Evolutionary conservation across 208 protist genomes (phyloP).

Genomic region (Crithidia mellificae): DNA sequence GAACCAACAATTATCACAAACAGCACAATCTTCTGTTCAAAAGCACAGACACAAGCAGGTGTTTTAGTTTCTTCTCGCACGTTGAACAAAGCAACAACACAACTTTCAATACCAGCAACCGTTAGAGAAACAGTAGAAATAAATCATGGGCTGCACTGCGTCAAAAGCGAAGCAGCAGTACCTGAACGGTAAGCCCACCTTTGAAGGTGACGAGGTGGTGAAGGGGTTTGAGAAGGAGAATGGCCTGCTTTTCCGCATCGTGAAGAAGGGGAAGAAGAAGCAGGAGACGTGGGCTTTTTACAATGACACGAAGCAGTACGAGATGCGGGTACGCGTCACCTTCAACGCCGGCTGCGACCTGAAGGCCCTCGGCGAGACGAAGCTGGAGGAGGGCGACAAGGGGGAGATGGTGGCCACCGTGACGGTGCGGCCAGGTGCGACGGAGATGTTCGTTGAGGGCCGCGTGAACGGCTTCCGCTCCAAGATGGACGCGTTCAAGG

Average conservation of each 20-base stretch:
- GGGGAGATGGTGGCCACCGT: constrained; percentile 53
- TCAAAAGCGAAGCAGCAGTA: constrained; percentile 29
- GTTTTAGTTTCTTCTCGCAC: no score
- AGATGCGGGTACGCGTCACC: constrained; percentile 71
- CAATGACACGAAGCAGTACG: constrained; percentile 78
- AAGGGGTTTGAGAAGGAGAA: constrained; percentile 81
- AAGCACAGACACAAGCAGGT: no score
- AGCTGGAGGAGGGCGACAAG: constrained; percentile 41
- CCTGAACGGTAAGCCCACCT: constrained; percentile 67
- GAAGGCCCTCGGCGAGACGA: constrained; percentile 59
- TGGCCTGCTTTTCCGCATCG: constrained; percentile 73
- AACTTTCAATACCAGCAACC: no score
- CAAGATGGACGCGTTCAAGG: constrained; percentile 63
- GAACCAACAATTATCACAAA: no score
- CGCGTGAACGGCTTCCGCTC: constrained; percentile 56
- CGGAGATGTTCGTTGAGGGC: constrained; percentile 75
- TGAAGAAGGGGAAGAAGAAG: constrained; percentile 44
- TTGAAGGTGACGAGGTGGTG: constrained; percentile 54
- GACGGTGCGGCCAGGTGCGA: constrained; percentile 58
- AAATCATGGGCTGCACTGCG: constrained; percentile 61
- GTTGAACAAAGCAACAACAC: no score
- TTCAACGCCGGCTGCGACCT: constrained; percentile 68
- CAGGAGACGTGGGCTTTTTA: constrained; percentile 70
- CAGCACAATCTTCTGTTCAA: no score
- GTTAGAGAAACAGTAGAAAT: no score